Conservation (phyloP, 768 basidiomycete genomes). For the Leucosporidium creatinivorum region DNA sequence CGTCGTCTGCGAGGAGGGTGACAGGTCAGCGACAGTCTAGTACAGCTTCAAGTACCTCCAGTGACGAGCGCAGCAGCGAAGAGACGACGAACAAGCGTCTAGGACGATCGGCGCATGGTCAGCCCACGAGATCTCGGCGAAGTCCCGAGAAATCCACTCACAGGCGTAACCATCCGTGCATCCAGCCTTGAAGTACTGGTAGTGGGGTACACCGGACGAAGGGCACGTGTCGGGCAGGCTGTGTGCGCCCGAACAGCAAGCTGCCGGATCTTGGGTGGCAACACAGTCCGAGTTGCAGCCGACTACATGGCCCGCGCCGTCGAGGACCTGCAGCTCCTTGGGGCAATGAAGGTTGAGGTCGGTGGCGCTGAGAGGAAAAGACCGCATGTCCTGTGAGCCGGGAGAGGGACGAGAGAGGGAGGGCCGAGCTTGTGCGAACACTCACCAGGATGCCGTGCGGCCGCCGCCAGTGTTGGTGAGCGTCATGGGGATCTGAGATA, state of each 20-base stretch:
- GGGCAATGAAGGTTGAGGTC: not conserved
- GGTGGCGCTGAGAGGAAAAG: not conserved
- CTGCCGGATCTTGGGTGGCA: not conserved
- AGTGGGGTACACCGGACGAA: not conserved
- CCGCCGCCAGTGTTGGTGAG: no score
- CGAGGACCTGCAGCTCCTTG: not conserved
- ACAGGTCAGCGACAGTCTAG: no score
- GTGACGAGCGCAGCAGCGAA: no score
- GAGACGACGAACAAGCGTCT: not conserved
- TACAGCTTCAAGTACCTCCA: no score
- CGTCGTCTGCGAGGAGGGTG: not conserved
- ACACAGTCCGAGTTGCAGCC: not conserved
- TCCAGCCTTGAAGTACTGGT: slow-evolving; percentile 1
- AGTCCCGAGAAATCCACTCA: not conserved
- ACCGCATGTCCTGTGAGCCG: no score
- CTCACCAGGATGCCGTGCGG: no score
- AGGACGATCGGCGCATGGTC: not conserved
- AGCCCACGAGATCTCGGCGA: not conserved
- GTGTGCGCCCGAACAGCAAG: not conserved
- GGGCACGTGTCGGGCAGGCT: not conserved
- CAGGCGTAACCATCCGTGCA: not conserved
- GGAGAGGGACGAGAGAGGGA: no score
- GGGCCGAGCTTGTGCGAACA: no score
- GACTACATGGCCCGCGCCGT: not conserved
- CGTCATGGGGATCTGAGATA: no score